Evolutionary conservation across 2,329 filamentous ascomycete genomes (phyloP).

Genomic region (Talaromyces sp.): DNA sequence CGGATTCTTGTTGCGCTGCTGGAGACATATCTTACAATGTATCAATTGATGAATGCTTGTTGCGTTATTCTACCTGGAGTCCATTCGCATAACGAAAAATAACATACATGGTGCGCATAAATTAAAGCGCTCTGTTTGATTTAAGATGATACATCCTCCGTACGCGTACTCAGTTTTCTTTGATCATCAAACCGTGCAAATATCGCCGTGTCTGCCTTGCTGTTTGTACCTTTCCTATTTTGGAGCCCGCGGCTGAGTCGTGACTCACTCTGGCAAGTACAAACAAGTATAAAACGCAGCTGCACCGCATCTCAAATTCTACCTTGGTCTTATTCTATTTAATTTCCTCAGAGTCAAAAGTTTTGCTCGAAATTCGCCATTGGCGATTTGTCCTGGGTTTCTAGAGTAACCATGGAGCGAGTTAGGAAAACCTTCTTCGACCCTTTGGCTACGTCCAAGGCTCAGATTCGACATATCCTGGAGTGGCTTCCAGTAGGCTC

Average conservation of each 20-base stretch:
- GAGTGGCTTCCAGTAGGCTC: conserved; percentile 4
- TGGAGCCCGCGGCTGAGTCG: neutral
- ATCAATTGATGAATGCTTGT: neutral
- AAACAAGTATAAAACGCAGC: neutral
- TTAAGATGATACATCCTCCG: too few species aligned
- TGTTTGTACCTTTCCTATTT: neutral
- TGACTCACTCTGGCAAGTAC: neutral
- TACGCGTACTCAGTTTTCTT: too few species aligned
- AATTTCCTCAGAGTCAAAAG: neutral
- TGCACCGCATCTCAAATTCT: neutral
- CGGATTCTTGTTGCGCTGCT: too few species aligned
- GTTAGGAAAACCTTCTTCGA: conserved; percentile 9
- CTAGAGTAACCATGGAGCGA: neutral
- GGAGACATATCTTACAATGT: too few species aligned
- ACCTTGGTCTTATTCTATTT: neutral
- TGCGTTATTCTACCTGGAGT: neutral
- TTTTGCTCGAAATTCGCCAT: neutral
- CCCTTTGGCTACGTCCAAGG: conserved; percentile 7
- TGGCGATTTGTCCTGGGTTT: neutral
- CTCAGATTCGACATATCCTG: conserved; percentile 4
- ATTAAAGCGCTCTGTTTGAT: too few species aligned
- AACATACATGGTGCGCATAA: too few species aligned
- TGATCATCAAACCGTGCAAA: neutral
- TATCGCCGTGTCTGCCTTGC: neutral
- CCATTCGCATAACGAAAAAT: neutral